These are phyloP conservation scores for Ogataea ganodermae DNA, from an alignment of 805 yeast species.

Conservation along the genomic window DNA sequence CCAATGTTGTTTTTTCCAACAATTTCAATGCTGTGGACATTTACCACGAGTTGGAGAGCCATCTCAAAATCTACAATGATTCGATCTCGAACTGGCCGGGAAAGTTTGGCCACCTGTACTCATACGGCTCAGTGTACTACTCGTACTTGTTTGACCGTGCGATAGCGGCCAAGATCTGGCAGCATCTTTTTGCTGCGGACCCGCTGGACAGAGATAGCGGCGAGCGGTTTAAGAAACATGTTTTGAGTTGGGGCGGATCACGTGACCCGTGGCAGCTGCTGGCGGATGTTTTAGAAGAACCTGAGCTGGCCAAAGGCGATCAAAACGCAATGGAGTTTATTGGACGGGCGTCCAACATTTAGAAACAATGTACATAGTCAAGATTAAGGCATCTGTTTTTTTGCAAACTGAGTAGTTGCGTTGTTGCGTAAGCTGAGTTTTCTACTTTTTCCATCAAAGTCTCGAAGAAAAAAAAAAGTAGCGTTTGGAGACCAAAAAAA, in stretches of 20 bases:
- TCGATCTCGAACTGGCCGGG: constrained; percentile 85
- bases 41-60: constrained; percentile 66
- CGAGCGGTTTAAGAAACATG: constrained; percentile 63
- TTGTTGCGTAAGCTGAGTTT: too few relatives aligned
- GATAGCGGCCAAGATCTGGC: constrained; percentile 85
- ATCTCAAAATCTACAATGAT: constrained; percentile 65
- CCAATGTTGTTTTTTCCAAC: constrained; percentile 40
- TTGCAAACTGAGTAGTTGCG: too few relatives aligned
- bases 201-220: constrained; percentile 80
- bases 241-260: constrained; percentile 93
- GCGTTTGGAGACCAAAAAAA: neutral
- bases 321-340: constrained; percentile 64
- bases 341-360: constrained; percentile 34
- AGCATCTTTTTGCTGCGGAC: constrained; percentile 63
- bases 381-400: too few relatives aligned
- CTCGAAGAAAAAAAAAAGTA: neutral
- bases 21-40: constrained; percentile 58
- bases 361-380: neutral
- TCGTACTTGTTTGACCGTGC: constrained; percentile 91
- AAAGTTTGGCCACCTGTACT: constrained; percentile 87
- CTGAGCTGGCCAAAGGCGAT: constrained; percentile 65
- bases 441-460: too few relatives aligned
- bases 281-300: constrained; percentile 72
- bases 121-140: constrained; percentile 93
- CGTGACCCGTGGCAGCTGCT: constrained; percentile 85